phyloP scores from a whole-genome alignment of 306 rosid species.

The Senna tora region DNA sequence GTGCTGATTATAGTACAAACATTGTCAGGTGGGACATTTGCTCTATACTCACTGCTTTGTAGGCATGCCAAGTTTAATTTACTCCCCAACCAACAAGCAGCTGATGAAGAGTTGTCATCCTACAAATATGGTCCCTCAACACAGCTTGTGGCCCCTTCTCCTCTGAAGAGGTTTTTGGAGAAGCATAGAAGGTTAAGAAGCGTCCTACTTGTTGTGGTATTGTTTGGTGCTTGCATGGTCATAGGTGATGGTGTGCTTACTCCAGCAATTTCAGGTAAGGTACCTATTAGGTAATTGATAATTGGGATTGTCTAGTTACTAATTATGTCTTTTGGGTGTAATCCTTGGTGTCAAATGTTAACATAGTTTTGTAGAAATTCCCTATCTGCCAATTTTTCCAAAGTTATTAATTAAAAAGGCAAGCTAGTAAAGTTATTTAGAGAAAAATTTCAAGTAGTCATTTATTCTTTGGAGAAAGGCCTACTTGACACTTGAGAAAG shows the following conservation, averaged over 20 bases:
- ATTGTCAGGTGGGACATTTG: conserved; percentile 81
- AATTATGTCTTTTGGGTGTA: conserved; percentile 12
- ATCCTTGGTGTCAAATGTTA: not conserved
- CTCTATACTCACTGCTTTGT: conserved; percentile 84
- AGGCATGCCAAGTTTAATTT: conserved; percentile 84
- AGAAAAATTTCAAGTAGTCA: not conserved
- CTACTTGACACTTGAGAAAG: conserved; percentile 1
- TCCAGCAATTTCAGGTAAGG: conserved; percentile 87
- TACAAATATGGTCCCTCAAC: conserved; percentile 84
- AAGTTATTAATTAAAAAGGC: not conserved
- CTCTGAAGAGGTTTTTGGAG: conserved; percentile 74
- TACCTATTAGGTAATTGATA: conserved; percentile 6
- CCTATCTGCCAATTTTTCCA: not conserved
- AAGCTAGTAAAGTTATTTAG: not conserved
- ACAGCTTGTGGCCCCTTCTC: conserved; percentile 52
- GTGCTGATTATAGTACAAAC: conserved; percentile 35
- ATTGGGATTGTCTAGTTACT: conserved; percentile 4
- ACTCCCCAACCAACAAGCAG: conserved; percentile 92
- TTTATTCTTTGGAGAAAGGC: not conserved
- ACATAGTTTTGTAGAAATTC: not conserved
- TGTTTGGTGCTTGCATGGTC: conserved; percentile 91
- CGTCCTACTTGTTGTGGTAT: conserved; percentile 69
- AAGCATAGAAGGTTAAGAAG: conserved; percentile 74
- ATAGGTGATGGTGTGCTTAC: conserved; percentile 90
- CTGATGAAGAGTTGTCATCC: conserved; percentile 83